Percentiles rank a stretch among this genome's conserved stretches.
phyloP scores from a whole-genome alignment of 2,329 filamentous ascomycete genomes.

The Venturia asperata region DNA sequence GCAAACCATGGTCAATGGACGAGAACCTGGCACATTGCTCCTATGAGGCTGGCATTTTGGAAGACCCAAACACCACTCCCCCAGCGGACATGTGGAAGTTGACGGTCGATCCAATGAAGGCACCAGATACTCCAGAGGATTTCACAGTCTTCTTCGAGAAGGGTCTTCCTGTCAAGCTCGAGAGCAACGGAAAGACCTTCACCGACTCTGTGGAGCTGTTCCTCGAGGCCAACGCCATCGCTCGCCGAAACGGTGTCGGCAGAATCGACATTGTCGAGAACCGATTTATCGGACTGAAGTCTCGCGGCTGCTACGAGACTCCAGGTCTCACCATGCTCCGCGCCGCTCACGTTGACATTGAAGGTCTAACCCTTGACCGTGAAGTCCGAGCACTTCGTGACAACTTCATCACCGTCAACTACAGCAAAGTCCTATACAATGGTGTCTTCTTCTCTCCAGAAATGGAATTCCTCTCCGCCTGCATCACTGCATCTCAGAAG shows the following conservation, averaged over 20 bases:
- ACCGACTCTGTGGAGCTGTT: conserved; percentile 69
- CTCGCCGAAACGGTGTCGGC: conserved; percentile 65
- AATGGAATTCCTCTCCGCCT: conserved; percentile 63
- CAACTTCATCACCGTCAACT: conserved; percentile 62
- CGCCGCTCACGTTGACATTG: conserved; percentile 53
- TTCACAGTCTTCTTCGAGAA: conserved; percentile 67
- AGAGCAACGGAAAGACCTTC: conserved; percentile 43
- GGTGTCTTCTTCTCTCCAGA: conserved; percentile 55
- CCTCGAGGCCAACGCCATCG: conserved; percentile 63
- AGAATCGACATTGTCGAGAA: conserved; percentile 80
- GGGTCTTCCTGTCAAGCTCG: conserved; percentile 64
- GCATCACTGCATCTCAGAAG: conserved; percentile 44
- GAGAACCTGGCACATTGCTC: conserved; percentile 69
- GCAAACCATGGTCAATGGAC: conserved; percentile 59
- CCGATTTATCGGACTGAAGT: conserved; percentile 73
- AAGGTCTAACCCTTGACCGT: conserved; percentile 61
- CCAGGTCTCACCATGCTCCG: conserved; percentile 43
- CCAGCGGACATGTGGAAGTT: conserved; percentile 77
- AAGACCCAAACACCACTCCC: conserved; percentile 57
- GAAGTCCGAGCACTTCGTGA: conserved; percentile 61
- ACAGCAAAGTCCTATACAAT: conserved; percentile 54
- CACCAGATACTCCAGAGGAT: conserved; percentile 63
- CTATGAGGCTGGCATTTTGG: conserved; percentile 73
- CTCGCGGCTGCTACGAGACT: conserved; percentile 70
- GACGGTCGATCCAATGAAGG: conserved; percentile 55